Conservation (phyloP, 805 yeast genomes). For the Zygoascus biomembranicola region DNA sequence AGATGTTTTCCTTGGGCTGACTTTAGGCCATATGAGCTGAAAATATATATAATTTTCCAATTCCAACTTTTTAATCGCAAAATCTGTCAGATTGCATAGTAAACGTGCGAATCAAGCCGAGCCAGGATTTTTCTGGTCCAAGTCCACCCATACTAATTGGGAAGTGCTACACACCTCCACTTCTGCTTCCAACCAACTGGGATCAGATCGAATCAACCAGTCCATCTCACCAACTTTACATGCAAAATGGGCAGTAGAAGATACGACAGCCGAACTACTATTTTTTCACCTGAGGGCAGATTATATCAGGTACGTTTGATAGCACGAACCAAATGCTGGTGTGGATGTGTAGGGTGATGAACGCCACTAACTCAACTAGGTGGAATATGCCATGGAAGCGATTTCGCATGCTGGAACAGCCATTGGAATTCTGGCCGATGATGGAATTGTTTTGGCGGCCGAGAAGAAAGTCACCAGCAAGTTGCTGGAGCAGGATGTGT, state of each 20-base stretch:
- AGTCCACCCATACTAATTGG: too few species aligned
- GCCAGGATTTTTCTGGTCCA: too few species aligned
- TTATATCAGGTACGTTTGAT: slow-evolving; percentile 63
- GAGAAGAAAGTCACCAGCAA: slow-evolving; percentile 93
- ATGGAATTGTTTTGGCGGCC: slow-evolving; percentile 93
- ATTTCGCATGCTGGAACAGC: slow-evolving; percentile 79
- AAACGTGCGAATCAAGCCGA: too few species aligned
- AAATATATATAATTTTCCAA: too few species aligned
- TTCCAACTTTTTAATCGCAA: too few species aligned
- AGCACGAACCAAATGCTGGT: neutral
- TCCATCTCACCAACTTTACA: neutral
- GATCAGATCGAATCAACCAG: too few species aligned
- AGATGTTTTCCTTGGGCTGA: too few species aligned
- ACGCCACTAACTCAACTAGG: slow-evolving; percentile 30
- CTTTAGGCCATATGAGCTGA: too few species aligned
- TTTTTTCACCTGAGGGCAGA: slow-evolving; percentile 98
- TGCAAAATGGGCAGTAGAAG: slow-evolving; percentile 46
- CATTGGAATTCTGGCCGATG: slow-evolving; percentile 64
- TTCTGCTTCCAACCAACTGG: too few species aligned
- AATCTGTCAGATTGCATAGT: too few species aligned
- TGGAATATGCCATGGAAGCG: slow-evolving; percentile 93
- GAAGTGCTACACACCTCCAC: too few species aligned
- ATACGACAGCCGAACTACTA: slow-evolving; percentile 98
- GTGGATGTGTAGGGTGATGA: neutral
- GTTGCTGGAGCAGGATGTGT: slow-evolving; percentile 84